These are phyloP conservation scores for Cyberlindnera amylophila DNA, from an alignment of 805 yeast genomes.

Conservation along the genomic window DNA sequence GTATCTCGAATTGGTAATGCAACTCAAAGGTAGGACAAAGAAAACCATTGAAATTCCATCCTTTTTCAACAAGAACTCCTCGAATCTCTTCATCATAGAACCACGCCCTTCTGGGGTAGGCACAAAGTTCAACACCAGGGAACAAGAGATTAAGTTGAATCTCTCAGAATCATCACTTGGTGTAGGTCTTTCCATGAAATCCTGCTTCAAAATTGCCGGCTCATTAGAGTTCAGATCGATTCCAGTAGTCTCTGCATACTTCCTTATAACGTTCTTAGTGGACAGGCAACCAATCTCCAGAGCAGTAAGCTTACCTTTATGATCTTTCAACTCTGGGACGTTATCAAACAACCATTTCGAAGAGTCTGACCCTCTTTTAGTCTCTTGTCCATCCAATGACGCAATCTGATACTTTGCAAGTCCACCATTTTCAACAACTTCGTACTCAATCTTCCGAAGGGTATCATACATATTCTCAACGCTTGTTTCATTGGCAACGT, in stretches of 20 bases:
- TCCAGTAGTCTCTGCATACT: constrained; percentile 36
- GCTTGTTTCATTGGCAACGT: constrained; percentile 14
- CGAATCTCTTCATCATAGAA: constrained; percentile 63
- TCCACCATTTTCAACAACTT: constrained; percentile 68
- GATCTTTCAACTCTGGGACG: constrained; percentile 40
- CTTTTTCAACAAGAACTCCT: constrained; percentile 45
- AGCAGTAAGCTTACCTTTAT: constrained; percentile 34
- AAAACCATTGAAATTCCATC: constrained; percentile 43
- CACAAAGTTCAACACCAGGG: constrained; percentile 85
- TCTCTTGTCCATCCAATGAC: constrained; percentile 77
- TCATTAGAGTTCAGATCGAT: constrained; percentile 83
- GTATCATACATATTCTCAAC: constrained; percentile 23
- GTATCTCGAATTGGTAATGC: constrained; percentile 79
- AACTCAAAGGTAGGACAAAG: constrained; percentile 85
- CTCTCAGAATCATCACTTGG: constrained; percentile 44
- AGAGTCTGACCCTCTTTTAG: constrained; percentile 85
- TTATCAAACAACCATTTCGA: constrained; percentile 76
- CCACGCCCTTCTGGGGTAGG: constrained; percentile 71
- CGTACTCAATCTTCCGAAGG: constrained; percentile 57
- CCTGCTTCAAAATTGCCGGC: constrained; percentile 68
- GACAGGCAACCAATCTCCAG: constrained; percentile 84
- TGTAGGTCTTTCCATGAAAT: constrained; percentile 73
- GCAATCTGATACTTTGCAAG: constrained; percentile 78
- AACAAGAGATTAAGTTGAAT: constrained; percentile 73
- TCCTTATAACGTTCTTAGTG: constrained; percentile 61